Evolutionary conservation across 2,329 filamentous ascomycete species (phyloP).

Genomic region (Pochonia chlamydosporia): DNA sequence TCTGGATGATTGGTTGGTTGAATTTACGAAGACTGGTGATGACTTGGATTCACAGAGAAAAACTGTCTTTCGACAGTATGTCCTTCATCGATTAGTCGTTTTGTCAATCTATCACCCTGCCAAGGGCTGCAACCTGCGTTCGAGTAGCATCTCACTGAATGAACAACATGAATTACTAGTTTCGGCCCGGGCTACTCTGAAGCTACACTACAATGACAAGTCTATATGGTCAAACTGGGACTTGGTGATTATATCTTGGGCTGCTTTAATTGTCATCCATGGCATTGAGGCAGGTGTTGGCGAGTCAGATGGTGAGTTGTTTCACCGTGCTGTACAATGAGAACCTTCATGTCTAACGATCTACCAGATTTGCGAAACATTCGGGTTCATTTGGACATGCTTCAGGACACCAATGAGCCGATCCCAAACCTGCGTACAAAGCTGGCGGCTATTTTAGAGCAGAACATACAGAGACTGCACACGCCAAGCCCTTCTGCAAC

Average conservation of each 20-base stretch:
- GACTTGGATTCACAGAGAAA: slow-evolving; percentile 27
- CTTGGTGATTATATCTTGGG: slow-evolving; percentile 38
- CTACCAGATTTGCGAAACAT: slow-evolving; percentile 21
- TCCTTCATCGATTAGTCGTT: slow-evolving; percentile 33
- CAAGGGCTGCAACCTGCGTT: slow-evolving; percentile 29
- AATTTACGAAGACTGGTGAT: slow-evolving; percentile 26
- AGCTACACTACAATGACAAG: slow-evolving; percentile 32
- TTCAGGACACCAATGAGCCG: slow-evolving; percentile 22
- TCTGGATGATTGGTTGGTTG: slow-evolving; percentile 35
- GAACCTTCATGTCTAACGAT: background rate
- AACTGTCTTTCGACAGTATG: slow-evolving; percentile 34
- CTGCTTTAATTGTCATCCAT: slow-evolving; percentile 36
- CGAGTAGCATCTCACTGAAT: slow-evolving; percentile 28
- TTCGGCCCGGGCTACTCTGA: slow-evolving; percentile 33
- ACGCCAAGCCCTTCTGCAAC: slow-evolving; percentile 12
- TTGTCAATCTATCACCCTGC: slow-evolving; percentile 38
- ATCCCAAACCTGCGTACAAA: slow-evolving; percentile 17
- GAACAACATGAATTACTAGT: slow-evolving; percentile 35
- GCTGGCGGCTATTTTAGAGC: slow-evolving; percentile 14
- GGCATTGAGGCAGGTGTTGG: slow-evolving; percentile 33
- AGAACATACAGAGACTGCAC: slow-evolving; percentile 18
- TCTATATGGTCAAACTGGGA: slow-evolving; percentile 40
- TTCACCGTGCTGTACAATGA: background rate
- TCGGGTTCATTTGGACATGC: slow-evolving; percentile 20
- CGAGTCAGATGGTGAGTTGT: slow-evolving; percentile 27